Percentiles rank a stretch among this genome's conserved stretches.
Conservation (phyloP, 148 eudicot genomes). For the Suaeda aralocaspica region DNA sequence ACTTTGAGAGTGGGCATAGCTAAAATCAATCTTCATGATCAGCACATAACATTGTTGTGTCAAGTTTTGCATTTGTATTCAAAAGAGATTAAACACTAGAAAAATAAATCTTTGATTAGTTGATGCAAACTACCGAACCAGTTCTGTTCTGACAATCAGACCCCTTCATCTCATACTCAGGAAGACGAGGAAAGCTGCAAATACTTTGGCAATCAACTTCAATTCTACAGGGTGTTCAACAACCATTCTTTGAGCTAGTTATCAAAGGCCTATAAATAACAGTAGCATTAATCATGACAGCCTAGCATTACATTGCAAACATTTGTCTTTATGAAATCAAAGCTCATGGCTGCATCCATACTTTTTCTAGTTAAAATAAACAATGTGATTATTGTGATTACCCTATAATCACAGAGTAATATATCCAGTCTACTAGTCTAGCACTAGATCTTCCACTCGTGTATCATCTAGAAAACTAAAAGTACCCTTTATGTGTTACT, state of each 20-base stretch:
- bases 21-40: no score
- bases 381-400: not conserved
- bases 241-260: not conserved
- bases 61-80: no score
- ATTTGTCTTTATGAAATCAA: not conserved
- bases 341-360: conserved; percentile 1
- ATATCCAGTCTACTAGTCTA: not conserved
- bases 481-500: not conserved
- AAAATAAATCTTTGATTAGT: not conserved
- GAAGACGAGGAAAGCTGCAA: not conserved
- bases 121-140: not conserved
- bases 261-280: no score
- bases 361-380: not conserved
- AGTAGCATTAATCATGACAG: not conserved
- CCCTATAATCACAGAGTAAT: not conserved
- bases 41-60: no score
- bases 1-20: no score
- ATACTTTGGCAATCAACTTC: not conserved
- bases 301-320: not conserved
- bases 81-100: not conserved
- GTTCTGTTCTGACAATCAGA: not conserved
- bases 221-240: not conserved
- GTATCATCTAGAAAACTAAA: not conserved
- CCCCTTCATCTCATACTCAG: not conserved
- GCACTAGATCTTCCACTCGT: not conserved